Percentiles rank a stretch among this genome's conserved stretches.
phyloP scores from a whole-genome alignment of 2,329 filamentous ascomycete genomes.

The Cladophialophora bantiana region DNA sequence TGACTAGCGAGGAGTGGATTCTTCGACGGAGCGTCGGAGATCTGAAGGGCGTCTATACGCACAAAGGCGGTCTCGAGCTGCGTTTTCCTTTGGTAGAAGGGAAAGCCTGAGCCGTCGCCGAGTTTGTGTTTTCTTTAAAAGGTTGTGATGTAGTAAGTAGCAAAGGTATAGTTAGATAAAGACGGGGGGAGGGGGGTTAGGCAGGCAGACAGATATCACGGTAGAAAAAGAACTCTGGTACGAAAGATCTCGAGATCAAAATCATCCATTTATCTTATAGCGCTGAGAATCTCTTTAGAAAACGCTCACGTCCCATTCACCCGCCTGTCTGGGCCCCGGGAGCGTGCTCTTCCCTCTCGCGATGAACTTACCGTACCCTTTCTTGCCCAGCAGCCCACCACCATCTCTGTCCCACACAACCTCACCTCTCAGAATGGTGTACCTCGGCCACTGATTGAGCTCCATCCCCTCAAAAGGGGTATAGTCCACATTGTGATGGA shows the following conservation, averaged over 20 bases:
- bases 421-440: conserved; percentile 64
- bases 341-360: conserved; percentile 50
- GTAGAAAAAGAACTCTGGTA: not conserved
- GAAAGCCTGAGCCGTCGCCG: not conserved
- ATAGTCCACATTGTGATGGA: conserved; percentile 70
- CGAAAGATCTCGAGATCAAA: not conserved
- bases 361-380: conserved; percentile 59
- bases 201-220: not conserved
- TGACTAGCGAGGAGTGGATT: conserved; percentile 21
- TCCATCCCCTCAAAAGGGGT: conserved; percentile 66
- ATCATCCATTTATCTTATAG: not conserved
- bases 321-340: conserved; percentile 45
- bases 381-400: conserved; percentile 59
- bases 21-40: conserved; percentile 17
- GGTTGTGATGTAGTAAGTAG: not conserved
- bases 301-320: conserved; percentile 41
- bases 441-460: conserved; percentile 68
- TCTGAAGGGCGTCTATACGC: conserved; percentile 21
- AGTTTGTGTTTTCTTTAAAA: not conserved
- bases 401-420: conserved; percentile 61
- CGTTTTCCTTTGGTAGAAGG: conserved; percentile 10
- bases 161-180: not conserved
- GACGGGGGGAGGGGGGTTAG: not conserved
- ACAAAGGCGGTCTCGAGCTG: conserved; percentile 13
- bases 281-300: conserved; percentile 17